A percentile compares a stretch with the other conserved stretches of the same genome.
Evolutionary conservation across 2,329 filamentous ascomycete species (phyloP).

Genomic region (Calonectria multiphialidica): DNA sequence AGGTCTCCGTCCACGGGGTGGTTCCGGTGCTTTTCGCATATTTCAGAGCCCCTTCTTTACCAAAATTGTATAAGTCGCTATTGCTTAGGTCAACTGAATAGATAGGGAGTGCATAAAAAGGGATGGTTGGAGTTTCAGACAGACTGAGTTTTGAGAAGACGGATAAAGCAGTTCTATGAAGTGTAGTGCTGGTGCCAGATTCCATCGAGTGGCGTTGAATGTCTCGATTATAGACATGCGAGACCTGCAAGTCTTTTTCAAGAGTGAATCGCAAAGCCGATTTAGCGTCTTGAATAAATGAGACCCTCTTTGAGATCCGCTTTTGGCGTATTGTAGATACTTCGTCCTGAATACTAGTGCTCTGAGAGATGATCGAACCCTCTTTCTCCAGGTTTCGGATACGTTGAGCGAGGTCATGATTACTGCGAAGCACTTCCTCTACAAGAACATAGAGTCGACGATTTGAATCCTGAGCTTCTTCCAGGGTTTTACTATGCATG

Average conservation of each 20-base stretch:
- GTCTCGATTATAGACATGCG: not conserved
- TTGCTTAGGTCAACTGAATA: not conserved
- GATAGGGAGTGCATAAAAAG: not conserved
- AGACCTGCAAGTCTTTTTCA: not conserved
- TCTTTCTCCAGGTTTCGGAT: not conserved
- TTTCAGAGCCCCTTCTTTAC: not conserved
- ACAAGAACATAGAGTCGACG: not conserved
- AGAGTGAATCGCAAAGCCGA: not conserved
- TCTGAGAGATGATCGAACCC: not conserved
- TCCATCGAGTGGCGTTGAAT: not conserved
- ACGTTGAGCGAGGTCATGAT: slow-evolving; percentile 1
- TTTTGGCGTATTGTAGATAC: not conserved
- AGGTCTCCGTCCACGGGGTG: not conserved
- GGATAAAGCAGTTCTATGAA: not conserved
- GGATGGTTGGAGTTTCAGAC: slow-evolving; percentile 1
- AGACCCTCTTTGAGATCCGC: not conserved
- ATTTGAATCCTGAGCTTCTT: not conserved
- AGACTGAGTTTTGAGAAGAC: slow-evolving; percentile 7
- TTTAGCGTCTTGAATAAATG: not conserved
- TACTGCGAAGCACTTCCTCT: not conserved
- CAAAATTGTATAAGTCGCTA: not conserved
- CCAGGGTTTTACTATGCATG: not conserved
- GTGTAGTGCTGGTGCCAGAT: not conserved
- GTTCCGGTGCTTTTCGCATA: not conserved
- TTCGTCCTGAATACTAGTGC: not conserved